Percentiles rank a stretch among this genome's conserved stretches.
Evolutionary conservation across 352 stramenopile genomes (phyloP).

Genomic region (Pythium phragmitis): DNA sequence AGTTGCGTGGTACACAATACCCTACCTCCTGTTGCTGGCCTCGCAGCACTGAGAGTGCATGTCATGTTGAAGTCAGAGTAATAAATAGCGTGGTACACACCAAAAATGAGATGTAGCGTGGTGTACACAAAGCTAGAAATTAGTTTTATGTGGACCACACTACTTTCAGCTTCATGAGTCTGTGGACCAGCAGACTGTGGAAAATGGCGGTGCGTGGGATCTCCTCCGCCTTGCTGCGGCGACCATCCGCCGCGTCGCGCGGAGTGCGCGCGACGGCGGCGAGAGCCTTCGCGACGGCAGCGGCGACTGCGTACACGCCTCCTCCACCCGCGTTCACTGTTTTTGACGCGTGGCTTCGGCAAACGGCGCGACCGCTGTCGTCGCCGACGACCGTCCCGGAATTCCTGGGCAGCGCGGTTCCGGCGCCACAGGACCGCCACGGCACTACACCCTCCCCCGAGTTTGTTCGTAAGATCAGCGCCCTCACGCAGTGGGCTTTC

Average conservation of each 20-base stretch:
- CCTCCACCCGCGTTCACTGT: not conserved
- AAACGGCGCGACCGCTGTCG: not conserved
- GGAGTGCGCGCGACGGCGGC: not conserved
- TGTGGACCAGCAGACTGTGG: too few species aligned
- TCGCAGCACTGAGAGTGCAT: too few species aligned
- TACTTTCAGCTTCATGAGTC: too few species aligned
- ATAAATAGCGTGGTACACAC: too few species aligned
- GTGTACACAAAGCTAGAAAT: too few species aligned
- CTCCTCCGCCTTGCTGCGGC: not conserved
- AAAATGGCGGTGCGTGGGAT: not conserved
- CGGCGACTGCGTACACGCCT: not conserved
- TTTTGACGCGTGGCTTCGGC: conserved; percentile 1
- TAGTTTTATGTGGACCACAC: too few species aligned
- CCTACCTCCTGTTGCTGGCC: too few species aligned
- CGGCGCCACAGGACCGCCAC: conserved; percentile 1
- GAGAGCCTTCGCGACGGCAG: not conserved
- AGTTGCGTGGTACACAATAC: too few species aligned
- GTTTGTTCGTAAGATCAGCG: conserved; percentile 16
- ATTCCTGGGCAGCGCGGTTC: conserved; percentile 3
- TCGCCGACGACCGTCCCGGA: not conserved
- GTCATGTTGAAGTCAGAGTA: too few species aligned
- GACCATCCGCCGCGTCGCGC: not conserved
- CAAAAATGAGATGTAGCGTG: too few species aligned
- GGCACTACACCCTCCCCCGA: not conserved
- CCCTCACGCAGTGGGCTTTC: conserved; percentile 15